A percentile compares a stretch with the other conserved stretches of the same genome.
Evolutionary conservation across 169 alveolate species (phyloP).

Genomic region (Plasmodium coatneyi): DNA sequence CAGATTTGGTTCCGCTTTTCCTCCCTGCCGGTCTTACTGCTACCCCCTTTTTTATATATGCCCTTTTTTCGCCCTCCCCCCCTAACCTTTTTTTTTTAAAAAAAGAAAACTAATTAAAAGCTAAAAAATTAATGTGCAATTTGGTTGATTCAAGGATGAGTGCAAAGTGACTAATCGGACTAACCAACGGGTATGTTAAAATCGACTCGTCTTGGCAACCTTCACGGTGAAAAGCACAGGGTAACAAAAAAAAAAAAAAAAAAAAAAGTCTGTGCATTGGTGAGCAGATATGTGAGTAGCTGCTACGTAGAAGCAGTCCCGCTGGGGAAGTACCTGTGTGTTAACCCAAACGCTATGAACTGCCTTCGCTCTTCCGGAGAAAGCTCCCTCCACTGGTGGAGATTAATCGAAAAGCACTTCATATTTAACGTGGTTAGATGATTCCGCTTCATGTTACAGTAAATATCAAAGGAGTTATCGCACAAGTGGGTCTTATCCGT

Average conservation of each 20-base stretch:
- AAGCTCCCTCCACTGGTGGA: slow-evolving; percentile 30
- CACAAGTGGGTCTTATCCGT: neutral
- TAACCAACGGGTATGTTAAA: neutral
- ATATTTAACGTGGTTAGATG: slow-evolving; percentile 26
- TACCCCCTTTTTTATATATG: neutral
- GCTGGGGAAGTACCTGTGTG: neutral
- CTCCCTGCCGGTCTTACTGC: neutral
- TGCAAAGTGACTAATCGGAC: neutral
- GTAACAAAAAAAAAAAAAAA: neutral
- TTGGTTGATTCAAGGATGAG: neutral
- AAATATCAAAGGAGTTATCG: slow-evolving; percentile 29
- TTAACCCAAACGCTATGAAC: neutral
- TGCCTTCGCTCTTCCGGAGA: slow-evolving; percentile 31
- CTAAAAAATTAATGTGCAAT: neutral
- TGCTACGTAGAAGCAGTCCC: neutral
- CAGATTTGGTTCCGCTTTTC: neutral
- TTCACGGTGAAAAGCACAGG: neutral
- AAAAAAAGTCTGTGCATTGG: neutral
- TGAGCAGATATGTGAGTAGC: neutral
- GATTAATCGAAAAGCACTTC: slow-evolving; percentile 21
- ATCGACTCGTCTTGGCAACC: neutral
- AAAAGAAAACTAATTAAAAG: neutral
- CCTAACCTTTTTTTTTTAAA: neutral
- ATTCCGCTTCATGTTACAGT: slow-evolving; percentile 48
- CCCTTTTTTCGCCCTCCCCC: neutral